phyloP scores from a whole-genome alignment of 225 moss, liverwort and hornwort species.

The Physcomitrellopsis africana region DNA sequence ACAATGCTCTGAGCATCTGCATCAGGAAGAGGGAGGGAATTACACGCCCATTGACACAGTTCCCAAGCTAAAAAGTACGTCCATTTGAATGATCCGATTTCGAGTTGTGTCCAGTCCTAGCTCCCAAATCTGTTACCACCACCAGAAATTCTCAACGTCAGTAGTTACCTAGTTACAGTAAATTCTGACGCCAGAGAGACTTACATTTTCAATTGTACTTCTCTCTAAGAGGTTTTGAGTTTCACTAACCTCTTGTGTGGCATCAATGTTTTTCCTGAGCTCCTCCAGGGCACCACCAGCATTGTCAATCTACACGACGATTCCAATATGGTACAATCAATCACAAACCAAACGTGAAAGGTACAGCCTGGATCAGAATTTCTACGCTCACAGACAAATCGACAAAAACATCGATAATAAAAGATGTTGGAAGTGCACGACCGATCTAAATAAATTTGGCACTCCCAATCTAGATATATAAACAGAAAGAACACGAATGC shows the following conservation, averaged over 20 bases:
- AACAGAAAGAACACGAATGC: not conserved
- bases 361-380: not conserved
- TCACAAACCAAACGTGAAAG: conserved; percentile 8
- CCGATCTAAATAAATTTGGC: not conserved
- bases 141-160: conserved; percentile 10
- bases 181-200: conserved; percentile 11
- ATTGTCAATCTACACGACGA: conserved; percentile 69
- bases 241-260: conserved; percentile 76
- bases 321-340: conserved; percentile 8
- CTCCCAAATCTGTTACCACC: conserved; percentile 77
- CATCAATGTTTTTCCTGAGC: conserved; percentile 95
- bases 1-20: conserved; percentile 17
- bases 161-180: conserved; percentile 9
- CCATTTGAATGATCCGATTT: conserved; percentile 85
- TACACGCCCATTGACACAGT: conserved; percentile 60
- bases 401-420: not conserved
- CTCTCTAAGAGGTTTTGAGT: not conserved
- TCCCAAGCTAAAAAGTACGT: conserved; percentile 70
- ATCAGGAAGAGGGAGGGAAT: conserved; percentile 19
- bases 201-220: not conserved
- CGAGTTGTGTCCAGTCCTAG: conserved; percentile 84
- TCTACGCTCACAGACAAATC: not conserved
- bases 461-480: conserved; percentile 11
- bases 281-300: conserved; percentile 95
- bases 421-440: not conserved